These are phyloP conservation scores for Colletotrichum plurivorum DNA, from an alignment of 2,329 filamentous ascomycete genomes.

Conservation along the genomic window DNA sequence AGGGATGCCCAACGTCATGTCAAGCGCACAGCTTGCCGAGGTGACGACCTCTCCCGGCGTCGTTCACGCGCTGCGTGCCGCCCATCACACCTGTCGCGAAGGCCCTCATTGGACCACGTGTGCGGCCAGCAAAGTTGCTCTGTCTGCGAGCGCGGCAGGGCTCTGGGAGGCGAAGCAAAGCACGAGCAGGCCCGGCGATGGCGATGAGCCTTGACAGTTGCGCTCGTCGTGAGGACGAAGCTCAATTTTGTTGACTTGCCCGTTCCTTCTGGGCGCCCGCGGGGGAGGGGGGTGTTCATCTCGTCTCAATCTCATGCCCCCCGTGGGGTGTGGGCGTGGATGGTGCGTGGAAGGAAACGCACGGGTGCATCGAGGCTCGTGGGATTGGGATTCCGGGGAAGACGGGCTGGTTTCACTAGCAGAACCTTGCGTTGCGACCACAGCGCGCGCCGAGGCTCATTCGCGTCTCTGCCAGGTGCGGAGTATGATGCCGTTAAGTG, in stretches of 20 bases:
- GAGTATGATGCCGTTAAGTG: too few species aligned
- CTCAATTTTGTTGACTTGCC: not conserved
- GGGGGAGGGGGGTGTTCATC: not conserved
- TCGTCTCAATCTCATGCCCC: not conserved
- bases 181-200: conserved; percentile 22
- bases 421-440: not conserved
- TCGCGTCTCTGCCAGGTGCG: too few species aligned
- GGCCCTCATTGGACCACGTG: conserved; percentile 28
- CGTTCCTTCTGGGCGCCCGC: not conserved
- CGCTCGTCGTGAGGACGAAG: not conserved
- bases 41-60: not conserved
- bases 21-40: conserved; percentile 26
- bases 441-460: too few species aligned
- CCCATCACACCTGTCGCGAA: conserved; percentile 15
- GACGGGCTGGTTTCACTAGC: conserved; percentile 33
- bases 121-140: conserved; percentile 1
- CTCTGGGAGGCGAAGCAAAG: not conserved
- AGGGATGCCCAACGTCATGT: conserved; percentile 27
- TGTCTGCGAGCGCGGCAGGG: conserved; percentile 6
- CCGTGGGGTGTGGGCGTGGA: not conserved
- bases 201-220: conserved; percentile 12
- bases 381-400: conserved; percentile 28
- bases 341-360: conserved; percentile 17
- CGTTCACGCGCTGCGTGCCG: conserved; percentile 16
- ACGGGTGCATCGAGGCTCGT: conserved; percentile 26